Evolutionary conservation across 2,329 filamentous ascomycete species (phyloP).

Genomic region (Aspergillus versicolor): DNA sequence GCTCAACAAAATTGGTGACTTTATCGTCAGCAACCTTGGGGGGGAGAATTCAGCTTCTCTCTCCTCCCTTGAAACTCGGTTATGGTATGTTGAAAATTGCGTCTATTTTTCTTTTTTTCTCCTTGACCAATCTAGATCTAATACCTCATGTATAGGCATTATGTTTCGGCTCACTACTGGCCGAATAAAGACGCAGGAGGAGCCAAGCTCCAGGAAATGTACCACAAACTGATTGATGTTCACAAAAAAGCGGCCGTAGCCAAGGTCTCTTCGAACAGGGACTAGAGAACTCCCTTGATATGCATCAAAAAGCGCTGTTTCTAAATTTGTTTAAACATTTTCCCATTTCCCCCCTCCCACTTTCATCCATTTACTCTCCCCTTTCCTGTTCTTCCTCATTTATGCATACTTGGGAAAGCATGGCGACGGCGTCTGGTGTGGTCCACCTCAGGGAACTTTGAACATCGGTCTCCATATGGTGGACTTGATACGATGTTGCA

Average conservation of each 20-base stretch:
- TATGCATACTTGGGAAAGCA: slow-evolving; percentile 29
- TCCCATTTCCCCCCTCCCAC: slow-evolving; percentile 9
- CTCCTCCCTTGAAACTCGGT: slow-evolving; percentile 42
- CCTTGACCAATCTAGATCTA: not conserved
- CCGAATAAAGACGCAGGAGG: slow-evolving; percentile 45
- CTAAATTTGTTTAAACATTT: slow-evolving; percentile 16
- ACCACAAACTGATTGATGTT: slow-evolving; percentile 36
- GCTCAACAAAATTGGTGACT: slow-evolving; percentile 47
- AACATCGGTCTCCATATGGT: slow-evolving; percentile 6
- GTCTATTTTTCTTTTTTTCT: not conserved
- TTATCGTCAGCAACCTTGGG: slow-evolving; percentile 42
- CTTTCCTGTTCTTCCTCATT: slow-evolving; percentile 17
- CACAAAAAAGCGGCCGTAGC: slow-evolving; percentile 24
- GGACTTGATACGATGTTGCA: slow-evolving; percentile 24
- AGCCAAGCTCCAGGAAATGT: slow-evolving; percentile 38
- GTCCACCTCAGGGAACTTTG: slow-evolving; percentile 15
- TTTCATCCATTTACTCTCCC: not conserved
- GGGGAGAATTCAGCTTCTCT: slow-evolving; percentile 39
- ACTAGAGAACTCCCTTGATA: slow-evolving; percentile 16
- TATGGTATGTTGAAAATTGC: slow-evolving; percentile 40
- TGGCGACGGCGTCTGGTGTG: slow-evolving; percentile 29
- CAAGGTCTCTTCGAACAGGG: slow-evolving; percentile 26
- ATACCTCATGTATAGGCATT: slow-evolving; percentile 35
- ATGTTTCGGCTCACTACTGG: slow-evolving; percentile 47
- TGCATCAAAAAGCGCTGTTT: slow-evolving; percentile 16